Conservation (phyloP, 2,329 filamentous ascomycete genomes). For the Colletotrichum sp. region DNA sequence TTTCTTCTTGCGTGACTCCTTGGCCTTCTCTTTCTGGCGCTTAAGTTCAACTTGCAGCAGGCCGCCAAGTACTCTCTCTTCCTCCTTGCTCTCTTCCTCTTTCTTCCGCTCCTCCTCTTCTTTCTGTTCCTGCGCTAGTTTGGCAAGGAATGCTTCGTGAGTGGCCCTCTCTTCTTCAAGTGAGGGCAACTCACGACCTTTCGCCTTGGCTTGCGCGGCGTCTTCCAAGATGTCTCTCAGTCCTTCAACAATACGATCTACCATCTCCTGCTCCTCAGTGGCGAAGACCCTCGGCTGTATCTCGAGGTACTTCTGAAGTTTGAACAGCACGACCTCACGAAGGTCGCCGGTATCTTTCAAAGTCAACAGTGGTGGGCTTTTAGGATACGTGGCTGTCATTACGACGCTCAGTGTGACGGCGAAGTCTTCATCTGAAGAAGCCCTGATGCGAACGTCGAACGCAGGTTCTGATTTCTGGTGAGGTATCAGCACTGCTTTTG, state of each 20-base stretch:
- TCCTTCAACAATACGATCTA: slow-evolving; percentile 70
- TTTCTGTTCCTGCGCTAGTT: slow-evolving; percentile 61
- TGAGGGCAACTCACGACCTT: slow-evolving; percentile 79
- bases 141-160: slow-evolving; percentile 75
- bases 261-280: slow-evolving; percentile 61
- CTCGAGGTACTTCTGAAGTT: slow-evolving; percentile 69
- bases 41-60: slow-evolving; percentile 77
- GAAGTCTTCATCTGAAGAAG: slow-evolving; percentile 75
- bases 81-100: slow-evolving; percentile 65
- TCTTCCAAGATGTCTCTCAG: slow-evolving; percentile 83
- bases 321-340: slow-evolving; percentile 73
- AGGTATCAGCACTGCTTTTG: slow-evolving; percentile 3
- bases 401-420: slow-evolving; percentile 77
- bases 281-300: slow-evolving; percentile 60
- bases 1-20: slow-evolving; percentile 68
- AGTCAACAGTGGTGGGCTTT: slow-evolving; percentile 75
- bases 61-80: slow-evolving; percentile 72
- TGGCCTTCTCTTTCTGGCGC: slow-evolving; percentile 68
- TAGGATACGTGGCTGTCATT: slow-evolving; percentile 90
- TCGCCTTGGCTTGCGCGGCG: slow-evolving; percentile 78
- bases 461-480: slow-evolving; percentile 77
- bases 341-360: slow-evolving; percentile 70
- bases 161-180: slow-evolving; percentile 87
- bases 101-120: slow-evolving; percentile 58
- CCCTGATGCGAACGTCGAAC: slow-evolving; percentile 81